Evolutionary conservation across 2,329 filamentous ascomycete genomes (phyloP), one percentile per base, ranked within the genome.

Genomic region (Exutisphaerella laricina): DNA sequence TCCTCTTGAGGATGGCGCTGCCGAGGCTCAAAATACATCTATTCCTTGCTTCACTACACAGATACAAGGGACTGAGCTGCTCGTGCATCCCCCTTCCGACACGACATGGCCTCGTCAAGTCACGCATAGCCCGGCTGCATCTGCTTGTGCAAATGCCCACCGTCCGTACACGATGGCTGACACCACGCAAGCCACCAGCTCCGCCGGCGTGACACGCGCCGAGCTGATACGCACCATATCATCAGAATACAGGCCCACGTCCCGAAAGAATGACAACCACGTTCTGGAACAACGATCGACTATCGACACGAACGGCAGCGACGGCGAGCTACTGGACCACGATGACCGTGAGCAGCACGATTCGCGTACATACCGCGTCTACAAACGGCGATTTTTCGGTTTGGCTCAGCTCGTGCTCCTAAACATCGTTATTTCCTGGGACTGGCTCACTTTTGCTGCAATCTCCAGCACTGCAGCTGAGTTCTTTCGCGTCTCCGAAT

Each of bases 381-480:
- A 97, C 63, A 90, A 85, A 67, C 78, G 88, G 59, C 78, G 92
- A 32, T 98, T 88, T 81, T 85, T 95, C 63, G 92, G 92, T 1
- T 71, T 98, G 39, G 68, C 78, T 16, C 86, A 95, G 66, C 68
- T 97, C 60, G 84, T 88, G 5, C 67, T 97, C 58, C 72, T 97
- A 67, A 98, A 97, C 63, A 83, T 96, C 43, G 79, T 97, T 48
- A 84, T 95, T 30, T 94, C 86, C 59, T 97, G 90, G 90, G 88
- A 94, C 77, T 97, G 90, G 90, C 78, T 97, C 56, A 92, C 88
- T 5, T 96, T 88, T 65, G 84, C 89, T 2, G 84, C 90, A 29
- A 82, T 95, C 22, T 87, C 87, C 1, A 77, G 77, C 23, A 79
- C 82, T 16, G 77, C 87, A 1, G 80, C 88, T 0, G 56, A 72